Conservation (phyloP, 345 rosid genomes). For the Rhizophora apiculata region DNA sequence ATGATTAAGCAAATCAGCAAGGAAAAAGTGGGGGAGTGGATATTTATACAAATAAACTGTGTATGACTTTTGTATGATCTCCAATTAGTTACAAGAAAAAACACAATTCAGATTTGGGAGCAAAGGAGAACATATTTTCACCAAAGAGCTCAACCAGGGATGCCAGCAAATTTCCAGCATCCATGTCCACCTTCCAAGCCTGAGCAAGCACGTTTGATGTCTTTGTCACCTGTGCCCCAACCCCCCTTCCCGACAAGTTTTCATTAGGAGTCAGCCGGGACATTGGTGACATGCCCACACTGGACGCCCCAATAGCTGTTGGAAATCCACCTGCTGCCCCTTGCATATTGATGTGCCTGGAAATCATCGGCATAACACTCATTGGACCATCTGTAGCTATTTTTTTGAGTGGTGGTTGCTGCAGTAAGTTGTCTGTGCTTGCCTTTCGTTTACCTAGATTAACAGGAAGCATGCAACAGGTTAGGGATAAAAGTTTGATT, state of each 20-base stretch:
- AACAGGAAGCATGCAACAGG: constrained; percentile 2
- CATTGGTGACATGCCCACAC: constrained; percentile 25
- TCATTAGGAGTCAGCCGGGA: constrained; percentile 39
- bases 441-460: constrained; percentile 76
- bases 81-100: constrained; percentile 51
- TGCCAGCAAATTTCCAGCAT: constrained; percentile 52
- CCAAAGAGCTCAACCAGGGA: constrained; percentile 61
- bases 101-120: constrained; percentile 57
- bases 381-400: constrained; percentile 39
- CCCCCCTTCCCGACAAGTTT: constrained; percentile 36
- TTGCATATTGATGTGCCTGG: constrained; percentile 53
- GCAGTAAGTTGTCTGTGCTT: constrained; percentile 56
- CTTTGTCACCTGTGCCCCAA: constrained; percentile 24
- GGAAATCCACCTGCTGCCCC: constrained; percentile 41
- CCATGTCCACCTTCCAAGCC: constrained; percentile 62
- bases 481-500: background rate
- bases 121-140: constrained; percentile 64
- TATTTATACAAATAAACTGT: constrained; percentile 19
- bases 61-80: background rate
- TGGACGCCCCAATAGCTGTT: constrained; percentile 33
- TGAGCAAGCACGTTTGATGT: constrained; percentile 47
- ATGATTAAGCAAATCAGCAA: too few relatives aligned
- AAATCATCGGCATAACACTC: constrained; percentile 48
- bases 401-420: constrained; percentile 67
- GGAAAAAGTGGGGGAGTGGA: background rate